Base-by-base conservation (phyloP, 2,329 filamentous ascomycete species). In the Pseudopyricularia cyperi region DNA sequence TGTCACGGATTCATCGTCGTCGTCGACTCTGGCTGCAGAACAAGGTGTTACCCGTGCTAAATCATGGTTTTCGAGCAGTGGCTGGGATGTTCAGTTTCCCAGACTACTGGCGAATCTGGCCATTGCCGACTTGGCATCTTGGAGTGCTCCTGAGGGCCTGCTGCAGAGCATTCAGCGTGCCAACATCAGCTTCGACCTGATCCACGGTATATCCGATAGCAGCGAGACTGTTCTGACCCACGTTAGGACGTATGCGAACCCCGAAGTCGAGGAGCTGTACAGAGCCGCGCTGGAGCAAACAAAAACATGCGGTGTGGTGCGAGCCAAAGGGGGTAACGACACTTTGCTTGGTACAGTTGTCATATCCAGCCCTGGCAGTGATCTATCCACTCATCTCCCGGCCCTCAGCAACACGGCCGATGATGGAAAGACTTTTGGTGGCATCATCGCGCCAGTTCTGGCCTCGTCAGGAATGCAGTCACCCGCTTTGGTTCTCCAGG, bases 41-140 rank as follows among this genome's bases (percentile, higher is more conserved):
- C 72, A 76, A 56, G 70, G 74, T 48, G 44, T 17, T 34, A 60
- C 64, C 8, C 64, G 55, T 5, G 64, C 73, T 37, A 79, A 76
- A 57, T 80, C 87, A 46, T 97, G 90, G 90, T 95, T 96, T 64
- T 80, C 83, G n/a, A 87, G 84, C 57, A 77, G 89, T 47, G 90
- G 91, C 14, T 96, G 90, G 90, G 89, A 94, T 60, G 84, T 73
- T 0, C 72, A 77, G 47, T 79, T 78, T 54, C 75, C 77, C 3
- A 71, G 74, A 11, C 71, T 75, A 14, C 60, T 80, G 19, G 73
- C 72, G 59, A 89, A 85, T 63, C 83, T 94, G 75, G 70, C 82
- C 3, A 83, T 93, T 48, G 76, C 78, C 34, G 84, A 89, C 58
- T 69, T 94, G n/a, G 66, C 73, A 24, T 76, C 74, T 12, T 95